Percentiles rank a stretch among this genome's conserved stretches.
Conservation (phyloP, 108 stramenopile species). For the Skeletonema marinoi region DNA sequence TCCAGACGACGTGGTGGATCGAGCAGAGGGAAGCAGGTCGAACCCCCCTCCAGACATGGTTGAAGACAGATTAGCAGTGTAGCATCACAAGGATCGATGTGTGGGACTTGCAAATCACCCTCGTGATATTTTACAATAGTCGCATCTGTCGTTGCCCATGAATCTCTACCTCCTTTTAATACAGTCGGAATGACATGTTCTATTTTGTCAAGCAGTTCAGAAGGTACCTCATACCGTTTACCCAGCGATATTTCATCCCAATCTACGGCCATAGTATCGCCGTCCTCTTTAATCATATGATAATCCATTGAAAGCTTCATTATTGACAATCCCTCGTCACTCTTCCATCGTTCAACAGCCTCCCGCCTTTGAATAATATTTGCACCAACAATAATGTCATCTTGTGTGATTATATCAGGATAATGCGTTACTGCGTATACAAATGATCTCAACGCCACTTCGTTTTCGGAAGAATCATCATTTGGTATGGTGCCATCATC, state of each 20-base stretch:
- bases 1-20: constrained; percentile 1
- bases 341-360: constrained; percentile 7
- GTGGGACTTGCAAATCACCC: constrained; percentile 14
- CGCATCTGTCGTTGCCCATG: background rate
- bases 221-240: background rate
- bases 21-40: constrained; percentile 10
- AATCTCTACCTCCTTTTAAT: background rate
- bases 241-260: background rate
- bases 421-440: background rate
- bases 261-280: background rate
- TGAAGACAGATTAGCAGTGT: constrained; percentile 9
- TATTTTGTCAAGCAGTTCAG: background rate
- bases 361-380: constrained; percentile 7
- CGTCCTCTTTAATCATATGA: background rate
- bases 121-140: constrained; percentile 2
- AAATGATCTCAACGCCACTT: background rate
- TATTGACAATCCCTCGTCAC: background rate
- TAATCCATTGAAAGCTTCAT: background rate
- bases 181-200: background rate
- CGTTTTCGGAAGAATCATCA: background rate
- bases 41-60: background rate
- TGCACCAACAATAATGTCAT: constrained; percentile 5
- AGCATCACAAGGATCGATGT: constrained; percentile 10
- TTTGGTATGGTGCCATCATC: background rate
- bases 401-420: background rate